A percentile compares a stretch with the other conserved stretches of the same genome.
These are phyloP conservation scores for Parachlorella kessleri DNA, from an alignment of 139 green algal species.

Conservation along the genomic window DNA sequence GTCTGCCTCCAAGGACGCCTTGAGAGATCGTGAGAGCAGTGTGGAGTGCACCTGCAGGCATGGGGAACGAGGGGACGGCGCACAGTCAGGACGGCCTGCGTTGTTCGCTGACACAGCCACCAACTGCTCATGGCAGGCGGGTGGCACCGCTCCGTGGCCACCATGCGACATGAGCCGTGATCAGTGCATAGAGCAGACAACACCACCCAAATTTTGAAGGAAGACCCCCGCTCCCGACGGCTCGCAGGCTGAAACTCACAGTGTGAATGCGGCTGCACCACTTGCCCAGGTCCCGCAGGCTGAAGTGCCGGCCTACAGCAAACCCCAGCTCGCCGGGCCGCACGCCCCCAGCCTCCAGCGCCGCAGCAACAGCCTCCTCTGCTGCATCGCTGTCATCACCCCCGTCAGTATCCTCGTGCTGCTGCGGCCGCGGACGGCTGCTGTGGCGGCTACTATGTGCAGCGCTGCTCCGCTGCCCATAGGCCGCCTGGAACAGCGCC, in stretches of 20 bases:
- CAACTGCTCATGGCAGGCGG: too few relatives aligned
- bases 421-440: not conserved
- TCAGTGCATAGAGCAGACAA: too few relatives aligned
- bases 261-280: constrained; percentile 75
- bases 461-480: constrained; percentile 32
- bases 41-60: constrained; percentile 19
- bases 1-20: constrained; percentile 1
- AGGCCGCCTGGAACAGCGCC: constrained; percentile 54
- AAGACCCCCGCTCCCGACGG: not conserved
- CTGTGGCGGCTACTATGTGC: not conserved
- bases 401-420: constrained; percentile 27
- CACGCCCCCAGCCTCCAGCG: constrained; percentile 50
- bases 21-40: constrained; percentile 18
- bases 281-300: constrained; percentile 83
- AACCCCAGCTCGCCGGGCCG: constrained; percentile 51
- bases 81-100: too few relatives aligned
- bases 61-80: too few relatives aligned
- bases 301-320: constrained; percentile 68
- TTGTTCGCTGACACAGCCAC: too few relatives aligned
- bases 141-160: too few relatives aligned
- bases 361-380: constrained; percentile 27
- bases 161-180: too few relatives aligned
- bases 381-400: constrained; percentile 1
- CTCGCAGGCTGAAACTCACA: not conserved
- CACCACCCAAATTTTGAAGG: too few relatives aligned